phyloP scores from a whole-genome alignment of 352 stramenopile genomes.

The Phytophthora sp. region DNA sequence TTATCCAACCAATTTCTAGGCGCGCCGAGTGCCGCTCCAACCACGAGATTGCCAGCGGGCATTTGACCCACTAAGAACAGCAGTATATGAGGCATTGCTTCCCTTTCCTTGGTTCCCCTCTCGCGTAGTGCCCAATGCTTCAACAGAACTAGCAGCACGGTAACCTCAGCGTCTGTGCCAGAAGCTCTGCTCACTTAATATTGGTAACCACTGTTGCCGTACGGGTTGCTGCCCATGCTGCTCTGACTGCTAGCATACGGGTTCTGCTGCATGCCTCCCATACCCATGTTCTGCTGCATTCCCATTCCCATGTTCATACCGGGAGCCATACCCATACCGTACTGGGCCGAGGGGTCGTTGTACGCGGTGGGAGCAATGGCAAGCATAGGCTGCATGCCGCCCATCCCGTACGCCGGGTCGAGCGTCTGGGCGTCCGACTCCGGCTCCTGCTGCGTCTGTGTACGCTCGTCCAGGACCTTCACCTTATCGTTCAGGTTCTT shows the following conservation, averaged over 20 bases:
- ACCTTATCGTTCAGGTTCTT: conserved; percentile 97
- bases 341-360: conserved; percentile 75
- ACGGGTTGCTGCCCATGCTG: conserved; percentile 58
- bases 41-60: conserved; percentile 19
- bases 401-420: conserved; percentile 80
- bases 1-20: conserved; percentile 38
- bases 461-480: conserved; percentile 92
- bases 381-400: conserved; percentile 81
- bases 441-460: conserved; percentile 79
- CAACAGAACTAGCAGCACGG: conserved; percentile 14
- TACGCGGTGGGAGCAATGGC: conserved; percentile 84
- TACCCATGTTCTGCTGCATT: conserved; percentile 59
- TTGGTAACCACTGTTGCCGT: conserved; percentile 58
- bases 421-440: conserved; percentile 58
- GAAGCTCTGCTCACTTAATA: conserved; percentile 44
- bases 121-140: conserved; percentile 27
- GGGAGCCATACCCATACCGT: conserved; percentile 61
- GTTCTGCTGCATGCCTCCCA: conserved; percentile 57
- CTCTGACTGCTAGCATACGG: conserved; percentile 59
- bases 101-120: conserved; percentile 21
- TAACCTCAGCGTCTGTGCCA: conserved; percentile 18
- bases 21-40: conserved; percentile 22
- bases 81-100: conserved; percentile 23
- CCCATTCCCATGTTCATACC: conserved; percentile 59
- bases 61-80: conserved; percentile 27